Conservation (phyloP, 768 basidiomycete species). For the Cystobasidium ongulense region DNA sequence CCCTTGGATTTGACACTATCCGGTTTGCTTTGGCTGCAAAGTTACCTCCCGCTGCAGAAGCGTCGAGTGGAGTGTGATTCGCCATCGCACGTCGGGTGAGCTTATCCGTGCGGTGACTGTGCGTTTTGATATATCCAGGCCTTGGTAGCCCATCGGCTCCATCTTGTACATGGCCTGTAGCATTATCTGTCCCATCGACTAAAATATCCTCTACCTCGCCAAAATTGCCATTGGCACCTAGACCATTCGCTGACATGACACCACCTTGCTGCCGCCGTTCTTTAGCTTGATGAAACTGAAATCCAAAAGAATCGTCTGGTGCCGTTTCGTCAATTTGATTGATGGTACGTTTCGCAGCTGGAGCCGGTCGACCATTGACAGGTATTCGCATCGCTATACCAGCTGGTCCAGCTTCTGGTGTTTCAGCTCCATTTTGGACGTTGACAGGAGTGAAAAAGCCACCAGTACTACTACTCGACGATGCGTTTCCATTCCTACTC, state of each 20-base stretch:
- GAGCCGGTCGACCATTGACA: neutral
- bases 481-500: neutral
- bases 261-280: neutral
- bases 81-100: neutral
- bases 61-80: neutral
- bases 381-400: neutral
- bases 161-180: neutral
- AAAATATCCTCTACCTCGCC: neutral
- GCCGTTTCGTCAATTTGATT: slow-evolving; percentile 7
- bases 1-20: slow-evolving; percentile 16
- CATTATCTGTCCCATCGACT: neutral
- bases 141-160: neutral
- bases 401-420: slow-evolving; percentile 10
- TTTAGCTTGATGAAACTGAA: neutral
- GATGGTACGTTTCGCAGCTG: slow-evolving; percentile 15
- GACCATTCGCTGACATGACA: neutral
- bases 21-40: slow-evolving; percentile 2
- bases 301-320: neutral
- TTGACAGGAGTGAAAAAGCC: slow-evolving; percentile 26
- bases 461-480: neutral
- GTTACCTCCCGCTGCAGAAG: neutral
- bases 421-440: neutral
- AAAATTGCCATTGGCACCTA: neutral
- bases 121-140: neutral
- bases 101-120: neutral